These are phyloP conservation scores for Microsporum ferrugineum DNA, from an alignment of 2,329 filamentous ascomycete genomes.

Conservation along the genomic window DNA sequence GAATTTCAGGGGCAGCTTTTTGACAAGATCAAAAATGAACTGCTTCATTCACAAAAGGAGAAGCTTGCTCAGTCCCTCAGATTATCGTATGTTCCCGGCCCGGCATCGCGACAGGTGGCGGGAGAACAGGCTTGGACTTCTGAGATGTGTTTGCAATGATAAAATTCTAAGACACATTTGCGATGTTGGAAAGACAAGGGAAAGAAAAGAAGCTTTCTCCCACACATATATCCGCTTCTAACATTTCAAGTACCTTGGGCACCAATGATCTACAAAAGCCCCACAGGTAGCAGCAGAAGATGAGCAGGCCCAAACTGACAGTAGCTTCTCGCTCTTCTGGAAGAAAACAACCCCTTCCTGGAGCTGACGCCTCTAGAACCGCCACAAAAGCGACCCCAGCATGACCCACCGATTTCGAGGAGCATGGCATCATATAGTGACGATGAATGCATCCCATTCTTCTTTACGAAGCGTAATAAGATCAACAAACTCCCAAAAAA, in stretches of 20 bases:
- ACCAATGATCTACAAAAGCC: neutral
- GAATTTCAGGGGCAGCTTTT: neutral
- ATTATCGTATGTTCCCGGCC: neutral
- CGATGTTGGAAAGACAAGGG: neutral
- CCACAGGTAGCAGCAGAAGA: neutral
- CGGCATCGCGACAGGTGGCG: neutral
- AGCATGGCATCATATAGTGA: neutral
- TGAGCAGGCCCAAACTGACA: neutral
- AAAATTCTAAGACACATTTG: neutral
- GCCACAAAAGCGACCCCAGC: neutral
- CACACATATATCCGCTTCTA: neutral
- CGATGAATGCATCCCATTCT: neutral
- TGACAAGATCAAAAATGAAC: neutral
- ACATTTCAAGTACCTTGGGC: no score
- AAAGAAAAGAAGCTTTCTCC: neutral
- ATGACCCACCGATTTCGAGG: neutral
- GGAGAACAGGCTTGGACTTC: neutral
- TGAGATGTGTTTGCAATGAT: neutral
- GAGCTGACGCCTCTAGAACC: neutral
- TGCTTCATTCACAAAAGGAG: neutral
- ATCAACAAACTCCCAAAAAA: neutral
- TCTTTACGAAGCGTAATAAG: neutral
- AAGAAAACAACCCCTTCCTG: neutral
- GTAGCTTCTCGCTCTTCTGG: neutral
- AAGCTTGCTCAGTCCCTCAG: neutral